Evolutionary conservation across 768 basidiomycete genomes (phyloP).

Genomic region (Suillus plorans): DNA sequence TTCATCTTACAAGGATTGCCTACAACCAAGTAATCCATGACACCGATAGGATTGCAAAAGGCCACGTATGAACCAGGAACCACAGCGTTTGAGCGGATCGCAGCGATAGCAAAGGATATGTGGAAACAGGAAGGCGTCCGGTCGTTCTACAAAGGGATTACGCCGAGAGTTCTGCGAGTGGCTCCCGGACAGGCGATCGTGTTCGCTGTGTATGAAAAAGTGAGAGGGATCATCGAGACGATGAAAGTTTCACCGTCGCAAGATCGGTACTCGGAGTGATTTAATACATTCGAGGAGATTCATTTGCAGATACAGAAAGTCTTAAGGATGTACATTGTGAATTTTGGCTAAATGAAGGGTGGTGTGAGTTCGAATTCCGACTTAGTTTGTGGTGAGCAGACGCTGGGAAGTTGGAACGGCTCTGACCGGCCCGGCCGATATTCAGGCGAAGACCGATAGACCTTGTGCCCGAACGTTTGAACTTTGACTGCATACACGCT

Average conservation of each 20-base stretch:
- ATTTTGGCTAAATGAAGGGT: background rate
- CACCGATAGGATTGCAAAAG: constrained; percentile 74
- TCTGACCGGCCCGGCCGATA: background rate
- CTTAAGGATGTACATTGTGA: background rate
- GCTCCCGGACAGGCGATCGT: constrained; percentile 97
- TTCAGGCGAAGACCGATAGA: no score
- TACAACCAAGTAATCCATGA: constrained; percentile 5
- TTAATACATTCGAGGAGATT: background rate
- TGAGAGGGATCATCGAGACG: constrained; percentile 72
- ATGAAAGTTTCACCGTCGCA: constrained; percentile 53
- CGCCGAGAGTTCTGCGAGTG: constrained; percentile 91
- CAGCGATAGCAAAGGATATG: constrained; percentile 86
- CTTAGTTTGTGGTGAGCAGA: background rate
- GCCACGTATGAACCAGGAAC: constrained; percentile 70
- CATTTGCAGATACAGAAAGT: background rate
- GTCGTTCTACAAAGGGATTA: constrained; percentile 99
- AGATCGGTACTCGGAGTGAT: constrained; percentile 71
- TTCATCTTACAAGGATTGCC: constrained; percentile 13
- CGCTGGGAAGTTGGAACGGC: background rate
- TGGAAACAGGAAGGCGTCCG: constrained; percentile 84
- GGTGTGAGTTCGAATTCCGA: background rate
- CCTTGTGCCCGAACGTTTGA: background rate
- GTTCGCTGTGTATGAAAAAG: constrained; percentile 94
- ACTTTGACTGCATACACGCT: background rate
- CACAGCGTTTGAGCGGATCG: constrained; percentile 77